Evolutionary conservation across 2,329 filamentous ascomycete species (phyloP), one percentile per base, ranked within the genome.

Genomic region (Ustilaginoidea virens): DNA sequence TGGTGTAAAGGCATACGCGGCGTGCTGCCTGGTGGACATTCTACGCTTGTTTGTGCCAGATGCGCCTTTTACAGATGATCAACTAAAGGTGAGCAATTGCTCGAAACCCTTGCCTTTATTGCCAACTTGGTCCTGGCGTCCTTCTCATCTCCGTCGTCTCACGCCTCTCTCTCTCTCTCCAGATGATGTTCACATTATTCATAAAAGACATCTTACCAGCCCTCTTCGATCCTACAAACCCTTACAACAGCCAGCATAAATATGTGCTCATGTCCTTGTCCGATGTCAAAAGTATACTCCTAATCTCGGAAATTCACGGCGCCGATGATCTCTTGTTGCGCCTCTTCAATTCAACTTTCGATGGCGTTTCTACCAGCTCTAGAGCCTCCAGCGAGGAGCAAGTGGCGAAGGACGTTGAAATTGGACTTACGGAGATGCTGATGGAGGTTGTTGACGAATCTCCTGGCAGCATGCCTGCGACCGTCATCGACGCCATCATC

Each of bases 131-230:
- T n/a, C n/a, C n/a, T n/a, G n/a, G n/a, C n/a, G n/a, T n/a, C n/a
- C n/a, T n/a, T n/a, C n/a, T n/a, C n/a, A n/a, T n/a, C n/a, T n/a
- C n/a, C n/a, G n/a, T n/a, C n/a, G n/a, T n/a, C n/a, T n/a, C n/a
- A n/a, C n/a, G n/a, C n/a, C n/a, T n/a, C n/a, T n/a, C n/a, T n/a
- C 14, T 17, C 20, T 10, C 16, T n/a, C 13, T 18, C 7, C 32
- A 92, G 83, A 85, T 92, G 56, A 87, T 96, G 49, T 98, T 96
- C 59, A 78, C 75, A 17, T 71, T 93, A 36, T 83, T 94, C 48
- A 72, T 94, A 42, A 76, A 73, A 33, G 75, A 76, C 27, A 79
- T 92, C 39, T 66, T 96, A 25, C 85, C 86, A 26, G 74, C 83
- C 25, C 71, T 96, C 16, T 78, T 82, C 44, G 78, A 93, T 44